These are phyloP conservation scores for Mucor piriformis DNA, from an alignment of 371 early-diverging fungal species.

Conservation along the genomic window DNA sequence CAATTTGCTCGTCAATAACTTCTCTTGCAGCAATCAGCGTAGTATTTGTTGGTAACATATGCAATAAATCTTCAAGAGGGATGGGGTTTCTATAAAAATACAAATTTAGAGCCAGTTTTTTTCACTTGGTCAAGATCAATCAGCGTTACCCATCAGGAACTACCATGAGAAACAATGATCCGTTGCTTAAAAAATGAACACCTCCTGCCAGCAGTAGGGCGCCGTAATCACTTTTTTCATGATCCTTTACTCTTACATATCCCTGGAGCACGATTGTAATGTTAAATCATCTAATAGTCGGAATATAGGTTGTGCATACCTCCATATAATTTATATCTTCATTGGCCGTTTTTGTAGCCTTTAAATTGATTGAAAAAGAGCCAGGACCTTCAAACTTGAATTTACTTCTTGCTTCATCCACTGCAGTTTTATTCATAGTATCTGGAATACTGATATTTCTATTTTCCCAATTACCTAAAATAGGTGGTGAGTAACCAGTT, in stretches of 20 bases:
- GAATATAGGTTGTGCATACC: constrained; percentile 29
- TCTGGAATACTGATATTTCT: constrained; percentile 35
- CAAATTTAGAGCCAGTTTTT: neutral
- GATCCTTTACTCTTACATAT: constrained; percentile 54
- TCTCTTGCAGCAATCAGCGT: constrained; percentile 36
- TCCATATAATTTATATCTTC: constrained; percentile 56
- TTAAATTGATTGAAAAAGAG: constrained; percentile 53
- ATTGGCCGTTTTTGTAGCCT: constrained; percentile 48
- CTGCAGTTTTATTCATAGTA: constrained; percentile 31
- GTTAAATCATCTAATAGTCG: too few species aligned
- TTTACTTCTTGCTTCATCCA: constrained; percentile 38
- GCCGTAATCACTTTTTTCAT: constrained; percentile 56
- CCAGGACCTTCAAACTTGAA: constrained; percentile 38
- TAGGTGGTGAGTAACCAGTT: neutral
- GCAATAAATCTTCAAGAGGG: constrained; percentile 53
- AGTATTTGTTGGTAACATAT: constrained; percentile 57
- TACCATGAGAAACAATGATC: constrained; percentile 60
- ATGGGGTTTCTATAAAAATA: constrained; percentile 28
- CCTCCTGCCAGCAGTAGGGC: constrained; percentile 59
- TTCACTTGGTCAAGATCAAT: too few species aligned
- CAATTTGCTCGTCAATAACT: constrained; percentile 37
- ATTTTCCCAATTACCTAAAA: constrained; percentile 43
- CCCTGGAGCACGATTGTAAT: constrained; percentile 40
- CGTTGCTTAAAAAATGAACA: constrained; percentile 58
- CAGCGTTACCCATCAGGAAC: constrained; percentile 54